Conservation (phyloP, 352 stramenopile genomes). For the Poterioochromonas sp. region DNA sequence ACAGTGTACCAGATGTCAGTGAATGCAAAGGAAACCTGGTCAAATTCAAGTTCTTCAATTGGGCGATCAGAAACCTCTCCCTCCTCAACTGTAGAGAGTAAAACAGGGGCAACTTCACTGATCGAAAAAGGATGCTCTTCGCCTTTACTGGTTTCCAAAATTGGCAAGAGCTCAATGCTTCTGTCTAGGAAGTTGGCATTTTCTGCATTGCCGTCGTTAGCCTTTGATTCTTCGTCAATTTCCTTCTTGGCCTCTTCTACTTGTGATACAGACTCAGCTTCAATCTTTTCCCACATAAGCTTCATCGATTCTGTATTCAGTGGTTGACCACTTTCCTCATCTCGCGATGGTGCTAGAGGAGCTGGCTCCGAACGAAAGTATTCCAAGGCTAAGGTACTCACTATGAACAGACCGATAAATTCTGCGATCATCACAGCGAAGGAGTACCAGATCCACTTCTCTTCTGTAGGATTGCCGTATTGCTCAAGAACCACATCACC, state of each 20-base stretch:
- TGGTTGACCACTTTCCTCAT: neutral
- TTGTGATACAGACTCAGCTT: no score
- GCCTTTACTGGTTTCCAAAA: constrained; percentile 7
- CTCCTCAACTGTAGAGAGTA: no score
- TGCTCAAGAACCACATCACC: neutral
- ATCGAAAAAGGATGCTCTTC: constrained; percentile 16
- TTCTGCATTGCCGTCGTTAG: neutral
- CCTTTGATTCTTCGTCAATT: no score
- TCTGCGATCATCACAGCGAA: constrained; percentile 35
- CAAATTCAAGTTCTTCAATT: constrained; percentile 28
- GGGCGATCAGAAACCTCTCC: no score
- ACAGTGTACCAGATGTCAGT: constrained; percentile 53
- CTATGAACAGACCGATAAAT: constrained; percentile 6
- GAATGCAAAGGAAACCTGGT: constrained; percentile 47
- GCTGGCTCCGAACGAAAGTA: neutral
- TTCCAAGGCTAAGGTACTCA: neutral
- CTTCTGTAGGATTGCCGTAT: constrained; percentile 36
- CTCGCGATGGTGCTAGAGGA: neutral
- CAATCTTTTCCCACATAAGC: no score
- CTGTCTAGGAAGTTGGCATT: neutral
- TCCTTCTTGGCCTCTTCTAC: no score
- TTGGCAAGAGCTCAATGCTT: neutral
- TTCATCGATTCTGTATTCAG: no score
- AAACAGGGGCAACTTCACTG: no score
- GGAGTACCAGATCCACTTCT: constrained; percentile 34